A percentile compares a stretch with the other conserved stretches of the same genome.
These are phyloP conservation scores for Neonectria faginata DNA, from an alignment of 2,329 filamentous ascomycete genomes.

Conservation along the genomic window DNA sequence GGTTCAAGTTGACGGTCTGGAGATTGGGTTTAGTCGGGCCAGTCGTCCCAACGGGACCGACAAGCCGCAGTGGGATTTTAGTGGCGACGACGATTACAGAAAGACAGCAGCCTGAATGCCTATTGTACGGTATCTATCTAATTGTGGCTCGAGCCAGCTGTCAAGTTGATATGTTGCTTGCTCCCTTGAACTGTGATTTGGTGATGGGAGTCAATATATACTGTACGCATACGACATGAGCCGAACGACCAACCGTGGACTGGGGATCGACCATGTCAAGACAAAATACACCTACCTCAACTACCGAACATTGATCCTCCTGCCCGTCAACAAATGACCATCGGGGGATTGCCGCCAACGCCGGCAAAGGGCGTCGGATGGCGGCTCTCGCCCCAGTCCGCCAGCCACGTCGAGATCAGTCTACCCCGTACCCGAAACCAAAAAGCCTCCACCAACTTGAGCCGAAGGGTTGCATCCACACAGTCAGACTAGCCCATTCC, in stretches of 20 bases:
- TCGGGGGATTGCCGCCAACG: slow-evolving; percentile 14
- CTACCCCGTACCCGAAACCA: slow-evolving; percentile 18
- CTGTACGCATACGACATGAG: too few relatives aligned
- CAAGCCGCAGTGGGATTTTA: slow-evolving; percentile 65
- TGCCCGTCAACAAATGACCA: not conserved
- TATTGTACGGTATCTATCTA: not conserved
- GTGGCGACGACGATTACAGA: slow-evolving; percentile 60
- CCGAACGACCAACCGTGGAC: too few relatives aligned
- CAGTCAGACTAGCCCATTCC: not conserved
- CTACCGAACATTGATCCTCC: not conserved
- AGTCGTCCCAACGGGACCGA: slow-evolving; percentile 67
- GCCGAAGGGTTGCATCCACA: not conserved
- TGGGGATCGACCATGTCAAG: too few relatives aligned
- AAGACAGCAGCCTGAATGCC: not conserved
- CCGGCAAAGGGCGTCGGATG: slow-evolving; percentile 12
- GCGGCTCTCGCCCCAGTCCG: not conserved
- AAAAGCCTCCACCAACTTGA: not conserved
- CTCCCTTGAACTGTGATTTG: too few relatives aligned
- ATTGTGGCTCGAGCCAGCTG: too few relatives aligned
- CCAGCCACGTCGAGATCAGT: too few relatives aligned
- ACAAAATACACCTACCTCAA: not conserved
- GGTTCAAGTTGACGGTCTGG: slow-evolving; percentile 58
- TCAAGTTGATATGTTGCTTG: too few relatives aligned
- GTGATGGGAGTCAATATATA: too few relatives aligned
- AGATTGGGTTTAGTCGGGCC: slow-evolving; percentile 60